Evolutionary conservation across 805 yeast species (phyloP).

Genomic region (Nakazawaea ishiwadae): DNA sequence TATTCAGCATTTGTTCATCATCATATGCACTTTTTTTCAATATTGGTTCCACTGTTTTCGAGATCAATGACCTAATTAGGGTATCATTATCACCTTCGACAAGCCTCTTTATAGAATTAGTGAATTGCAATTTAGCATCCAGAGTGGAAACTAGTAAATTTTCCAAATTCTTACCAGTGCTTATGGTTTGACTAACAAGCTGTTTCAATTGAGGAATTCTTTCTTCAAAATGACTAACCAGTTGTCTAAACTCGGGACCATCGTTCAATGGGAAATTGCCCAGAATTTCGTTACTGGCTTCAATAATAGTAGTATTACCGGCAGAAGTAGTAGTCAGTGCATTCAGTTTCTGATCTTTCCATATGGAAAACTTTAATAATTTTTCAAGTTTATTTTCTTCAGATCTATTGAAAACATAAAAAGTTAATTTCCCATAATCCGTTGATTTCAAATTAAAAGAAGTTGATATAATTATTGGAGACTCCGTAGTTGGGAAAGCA

Average conservation of each 20-base stretch:
- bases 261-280: slow-evolving; percentile 29
- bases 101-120: slow-evolving; percentile 6
- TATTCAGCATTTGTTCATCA: slow-evolving; percentile 14
- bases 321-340: too few relatives aligned
- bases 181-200: slow-evolving; percentile 16
- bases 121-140: slow-evolving; percentile 6
- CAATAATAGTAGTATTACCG: too few relatives aligned
- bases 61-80: neutral
- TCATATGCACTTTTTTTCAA: slow-evolving; percentile 11
- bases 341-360: slow-evolving; percentile 3
- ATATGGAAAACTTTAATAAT: slow-evolving; percentile 1
- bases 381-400: neutral
- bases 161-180: slow-evolving; percentile 18
- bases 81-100: neutral
- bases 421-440: slow-evolving; percentile 4
- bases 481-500: neutral
- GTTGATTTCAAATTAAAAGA: neutral
- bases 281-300: slow-evolving; percentile 12
- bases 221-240: slow-evolving; percentile 22
- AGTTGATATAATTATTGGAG: neutral
- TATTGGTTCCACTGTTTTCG: slow-evolving; percentile 4
- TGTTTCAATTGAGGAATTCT: slow-evolving; percentile 19
- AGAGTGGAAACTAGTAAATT: slow-evolving; percentile 10
- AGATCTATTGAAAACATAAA: neutral
- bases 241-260: slow-evolving; percentile 30